Evolutionary conservation across 2,329 filamentous ascomycete genomes (phyloP), one percentile per base, ranked within the genome.

Genomic region (Cytospora piceicola): DNA sequence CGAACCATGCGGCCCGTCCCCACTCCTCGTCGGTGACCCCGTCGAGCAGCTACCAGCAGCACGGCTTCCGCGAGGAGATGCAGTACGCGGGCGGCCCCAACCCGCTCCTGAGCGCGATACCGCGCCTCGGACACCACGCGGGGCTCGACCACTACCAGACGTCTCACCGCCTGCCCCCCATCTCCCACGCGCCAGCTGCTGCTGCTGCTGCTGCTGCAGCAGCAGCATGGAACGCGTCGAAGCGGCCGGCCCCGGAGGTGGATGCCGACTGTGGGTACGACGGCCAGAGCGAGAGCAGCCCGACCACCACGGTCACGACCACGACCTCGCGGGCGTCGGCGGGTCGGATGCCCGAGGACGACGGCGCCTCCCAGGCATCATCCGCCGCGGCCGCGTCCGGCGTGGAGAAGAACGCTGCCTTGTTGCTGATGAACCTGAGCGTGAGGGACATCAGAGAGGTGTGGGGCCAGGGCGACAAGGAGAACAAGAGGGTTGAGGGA

Each of bases 391-490:
- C 46, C 67, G 69, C 59, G 59, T 66, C 68, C 9, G 77, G 76
- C 0, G 73, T 73, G 15, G 79, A 83, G 59, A 81, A 79, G 70
- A 81, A 80, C 54, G 82, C 81, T 1, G 82, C 82, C 22, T 73
- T 81, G 66, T 71, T 82, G 7, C 72, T 84, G 46, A 78, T 84
- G 80, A 80, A 81, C 60, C 75, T 84, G 30, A 80, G 80, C 65
- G 75, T 82, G 24, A 72, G 75, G 59, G 79, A 80, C 67, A 63
- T 56, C 55, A 32, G 70, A 24, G 66, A 70, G 5, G 65, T 68
- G 49, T 58, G 46, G 24, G 34, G 29, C 29, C 34, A 24, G 55
- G n/a, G 55, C 20, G 53, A 57, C 29, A 39, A 53, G 65, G n/a
- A 61, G 49, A 36, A 22, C 52, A 54, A 63, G 66, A 64, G 63